Evolutionary conservation across 2,329 filamentous ascomycete genomes (phyloP), one percentile per base, ranked within the genome.

Genomic region (Metarhizium brunneum): DNA sequence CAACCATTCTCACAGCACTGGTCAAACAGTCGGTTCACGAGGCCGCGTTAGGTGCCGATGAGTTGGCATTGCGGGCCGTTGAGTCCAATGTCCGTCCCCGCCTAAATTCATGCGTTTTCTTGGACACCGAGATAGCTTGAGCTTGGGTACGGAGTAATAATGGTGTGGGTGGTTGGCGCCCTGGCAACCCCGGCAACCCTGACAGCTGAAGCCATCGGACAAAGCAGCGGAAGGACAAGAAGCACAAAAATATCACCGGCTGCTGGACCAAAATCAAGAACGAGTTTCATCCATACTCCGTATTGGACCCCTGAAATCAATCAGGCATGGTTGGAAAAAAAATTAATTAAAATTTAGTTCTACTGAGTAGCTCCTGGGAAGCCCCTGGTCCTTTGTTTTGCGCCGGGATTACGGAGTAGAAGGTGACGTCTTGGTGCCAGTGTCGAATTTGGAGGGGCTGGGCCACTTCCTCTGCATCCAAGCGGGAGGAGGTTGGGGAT

Each of bases 401-500:
- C 18, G 14, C 40, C 2, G n/a, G 10, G 6, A 42, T 16, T 13
- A 25, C 3, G 20, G 20, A 25, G 20, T 25, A 14, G 40, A 16
- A 52, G 54, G 32, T 54, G 56, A 54, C 51, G 53, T 50, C 40
- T 51, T 45, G 35, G 50, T 45, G 29, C 18, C 42, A 43, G 35
- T 47, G 35, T 47, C 47, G 40, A 55, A 55, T 55, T 38, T 58
- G 53, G 57, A 54, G 67, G 67, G 67, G 67, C 58, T 69, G 66
- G 67, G 59, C 52, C 32, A 45, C 42, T 20, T 20, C 10, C 11
- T 16, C 14, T 30, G 38, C 48, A 3, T 65, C 62, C 66, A 68
- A 68, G 66, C 68, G 59, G 66, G 68, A 70, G 68, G 68, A 70
- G 68, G 68, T 66, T 69, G 68, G 68, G 68, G 35, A 54, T 42